Evolutionary conservation across 176 grass and related monocot species (phyloP).

Genomic region (Oryza nivara): DNA sequence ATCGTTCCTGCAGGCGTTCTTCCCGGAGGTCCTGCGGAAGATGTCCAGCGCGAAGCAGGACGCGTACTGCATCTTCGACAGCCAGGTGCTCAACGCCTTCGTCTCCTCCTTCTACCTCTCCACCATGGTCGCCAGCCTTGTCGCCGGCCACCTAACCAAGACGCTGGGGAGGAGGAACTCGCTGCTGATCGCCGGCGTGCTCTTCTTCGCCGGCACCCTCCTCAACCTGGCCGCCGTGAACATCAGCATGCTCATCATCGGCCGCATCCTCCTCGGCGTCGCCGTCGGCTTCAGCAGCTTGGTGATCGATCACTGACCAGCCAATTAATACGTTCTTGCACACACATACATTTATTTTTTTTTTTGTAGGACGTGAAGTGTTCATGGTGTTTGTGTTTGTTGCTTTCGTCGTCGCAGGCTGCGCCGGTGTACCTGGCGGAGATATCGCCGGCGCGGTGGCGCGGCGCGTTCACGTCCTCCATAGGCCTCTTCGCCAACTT

Average conservation of each 20-base stretch:
- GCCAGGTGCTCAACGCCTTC: constrained; percentile 60
- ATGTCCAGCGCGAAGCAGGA: constrained; percentile 52
- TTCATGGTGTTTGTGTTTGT: background rate
- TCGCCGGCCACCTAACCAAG: constrained; percentile 61
- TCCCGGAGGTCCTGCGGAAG: constrained; percentile 56
- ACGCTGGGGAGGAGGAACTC: constrained; percentile 49
- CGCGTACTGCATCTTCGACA: constrained; percentile 74
- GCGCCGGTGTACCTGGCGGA: constrained; percentile 83
- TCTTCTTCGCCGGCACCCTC: constrained; percentile 59
- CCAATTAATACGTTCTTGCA: background rate
- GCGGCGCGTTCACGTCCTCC: constrained; percentile 70
- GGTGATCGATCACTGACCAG: background rate
- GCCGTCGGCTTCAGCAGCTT: constrained; percentile 69
- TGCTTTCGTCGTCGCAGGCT: background rate
- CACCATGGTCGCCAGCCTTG: constrained; percentile 52
- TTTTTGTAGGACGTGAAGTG: background rate
- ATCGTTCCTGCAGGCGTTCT: constrained; percentile 72
- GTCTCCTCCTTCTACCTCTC: constrained; percentile 80
- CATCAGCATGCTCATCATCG: constrained; percentile 77
- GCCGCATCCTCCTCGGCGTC: constrained; percentile 73
- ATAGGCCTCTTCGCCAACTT: constrained; percentile 77
- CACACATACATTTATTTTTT: background rate
- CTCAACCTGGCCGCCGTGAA: constrained; percentile 64
- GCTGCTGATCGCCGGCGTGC: constrained; percentile 61
- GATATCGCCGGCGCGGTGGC: constrained; percentile 71